Conservation (phyloP, 768 basidiomycete species). For the Mycena sanguinolenta region DNA sequence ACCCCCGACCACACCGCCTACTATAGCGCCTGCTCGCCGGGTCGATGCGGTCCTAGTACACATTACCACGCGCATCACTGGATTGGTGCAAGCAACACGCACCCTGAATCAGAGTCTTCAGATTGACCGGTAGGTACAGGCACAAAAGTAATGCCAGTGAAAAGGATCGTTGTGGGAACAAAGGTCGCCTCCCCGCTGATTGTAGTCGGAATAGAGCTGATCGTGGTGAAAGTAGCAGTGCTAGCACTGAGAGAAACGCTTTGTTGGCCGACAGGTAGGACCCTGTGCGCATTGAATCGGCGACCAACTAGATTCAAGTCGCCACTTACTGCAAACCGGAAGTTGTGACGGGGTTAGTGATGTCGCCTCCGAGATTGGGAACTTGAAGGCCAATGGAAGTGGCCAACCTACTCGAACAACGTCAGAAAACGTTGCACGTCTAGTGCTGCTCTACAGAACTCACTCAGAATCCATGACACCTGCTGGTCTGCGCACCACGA, state of each 20-base stretch:
- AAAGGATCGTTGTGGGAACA: not conserved
- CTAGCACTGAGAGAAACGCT: not conserved
- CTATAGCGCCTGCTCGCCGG: not conserved
- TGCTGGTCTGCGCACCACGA: not conserved
- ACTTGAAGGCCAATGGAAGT: not conserved
- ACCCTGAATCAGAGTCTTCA: not conserved
- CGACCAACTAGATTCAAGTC: not conserved
- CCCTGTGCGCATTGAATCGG: not conserved
- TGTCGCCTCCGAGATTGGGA: not conserved
- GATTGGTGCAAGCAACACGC: not conserved
- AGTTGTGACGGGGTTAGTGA: not conserved
- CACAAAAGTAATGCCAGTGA: not conserved
- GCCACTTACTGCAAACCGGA: not conserved
- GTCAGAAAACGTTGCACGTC: not conserved
- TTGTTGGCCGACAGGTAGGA: not conserved
- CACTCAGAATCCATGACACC: not conserved
- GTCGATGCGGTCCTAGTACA: slow-evolving; percentile 6
- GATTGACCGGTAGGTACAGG: not conserved
- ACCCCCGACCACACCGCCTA: slow-evolving; percentile 10
- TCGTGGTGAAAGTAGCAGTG: not conserved
- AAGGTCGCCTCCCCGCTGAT: not conserved
- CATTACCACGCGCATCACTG: not conserved
- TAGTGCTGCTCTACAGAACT: not conserved
- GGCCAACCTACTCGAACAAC: not conserved
- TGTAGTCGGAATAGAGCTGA: not conserved